Conservation (phyloP, 257 asterid species). For the Agastache rugosa region DNA sequence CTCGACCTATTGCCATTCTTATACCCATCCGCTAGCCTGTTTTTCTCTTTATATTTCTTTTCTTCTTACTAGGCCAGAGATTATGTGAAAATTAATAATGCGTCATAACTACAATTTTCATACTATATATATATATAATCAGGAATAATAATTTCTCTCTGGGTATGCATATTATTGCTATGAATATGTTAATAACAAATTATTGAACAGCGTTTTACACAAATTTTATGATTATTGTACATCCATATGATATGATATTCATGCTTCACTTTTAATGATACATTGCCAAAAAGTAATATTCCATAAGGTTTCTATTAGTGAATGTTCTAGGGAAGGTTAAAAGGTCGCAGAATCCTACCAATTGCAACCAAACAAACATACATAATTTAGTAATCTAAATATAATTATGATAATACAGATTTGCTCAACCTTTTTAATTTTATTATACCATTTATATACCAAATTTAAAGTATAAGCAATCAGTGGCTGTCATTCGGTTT, state of each 20-base stretch:
- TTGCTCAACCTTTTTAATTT: background rate
- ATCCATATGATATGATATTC: background rate
- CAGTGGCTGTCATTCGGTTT: background rate
- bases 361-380: slow-evolving; percentile 17
- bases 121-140: too few relatives aligned
- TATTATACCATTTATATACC: background rate
- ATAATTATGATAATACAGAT: background rate
- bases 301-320: slow-evolving; percentile 24
- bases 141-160: too few relatives aligned
- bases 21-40: too few relatives aligned
- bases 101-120: too few relatives aligned
- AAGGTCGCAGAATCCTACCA: slow-evolving; percentile 28
- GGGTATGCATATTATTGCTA: too few relatives aligned
- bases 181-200: background rate
- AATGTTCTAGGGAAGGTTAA: slow-evolving; percentile 20
- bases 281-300: background rate
- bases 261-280: slow-evolving; percentile 7
- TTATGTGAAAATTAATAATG: too few relatives aligned
- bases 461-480: background rate
- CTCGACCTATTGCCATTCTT: too few relatives aligned
- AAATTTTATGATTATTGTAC: background rate
- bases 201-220: background rate
- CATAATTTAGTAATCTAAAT: background rate
- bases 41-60: too few relatives aligned
- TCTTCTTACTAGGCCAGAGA: too few relatives aligned